Evolutionary conservation across 768 basidiomycete species (phyloP), one percentile per base, ranked within the genome.

Genomic region (Phanerodontia chrysosporium): DNA sequence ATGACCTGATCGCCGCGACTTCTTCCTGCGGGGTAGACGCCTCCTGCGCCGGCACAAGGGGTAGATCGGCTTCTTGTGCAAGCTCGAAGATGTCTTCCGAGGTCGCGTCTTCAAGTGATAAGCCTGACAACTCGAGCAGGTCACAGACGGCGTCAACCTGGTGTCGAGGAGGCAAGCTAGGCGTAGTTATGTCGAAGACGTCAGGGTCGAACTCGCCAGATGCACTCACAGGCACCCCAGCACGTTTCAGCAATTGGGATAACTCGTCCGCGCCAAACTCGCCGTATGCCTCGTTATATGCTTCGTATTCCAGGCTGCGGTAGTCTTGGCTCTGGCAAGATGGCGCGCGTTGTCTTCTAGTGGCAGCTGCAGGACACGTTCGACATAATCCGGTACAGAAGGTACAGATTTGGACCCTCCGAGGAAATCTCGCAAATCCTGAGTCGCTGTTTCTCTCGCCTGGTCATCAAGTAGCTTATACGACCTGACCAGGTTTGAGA

Each of bases 1-100:
- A 66, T 18, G 62, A 67, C 27, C 72, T 62, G 44, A 83, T 59
- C 7, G 59, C 45, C 7, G 62, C 58, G 24, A 51, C 18, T 10
- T 22, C 24, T 10, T 8, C 18, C 14, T 27, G 21, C 0, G n/a
- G 1, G 12, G 14, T 44, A 35, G 16, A n/a, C 21, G 8, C 28
- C 36, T 51, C 45, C 49, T 25, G 16, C n/a, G 42, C 6, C 24
- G 48, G 13, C 32, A 35, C 7, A 13, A 35, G 6, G 32, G 32
- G 32, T 35, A 42, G 9, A 42, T 42, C 39, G 16, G 18, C 10
- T 12, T 18, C 18, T 7, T 18, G 6, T 12, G 3, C 48, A 21
- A 24, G 51, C 7, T 42, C 24, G 18, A 36, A 24, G 49, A 51
- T 48, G 25, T 49, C 52, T 22, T 56, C 52, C 12, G 52, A 27